phyloP scores from a whole-genome alignment of 306 rosid species.

The Cicer arietinum region DNA sequence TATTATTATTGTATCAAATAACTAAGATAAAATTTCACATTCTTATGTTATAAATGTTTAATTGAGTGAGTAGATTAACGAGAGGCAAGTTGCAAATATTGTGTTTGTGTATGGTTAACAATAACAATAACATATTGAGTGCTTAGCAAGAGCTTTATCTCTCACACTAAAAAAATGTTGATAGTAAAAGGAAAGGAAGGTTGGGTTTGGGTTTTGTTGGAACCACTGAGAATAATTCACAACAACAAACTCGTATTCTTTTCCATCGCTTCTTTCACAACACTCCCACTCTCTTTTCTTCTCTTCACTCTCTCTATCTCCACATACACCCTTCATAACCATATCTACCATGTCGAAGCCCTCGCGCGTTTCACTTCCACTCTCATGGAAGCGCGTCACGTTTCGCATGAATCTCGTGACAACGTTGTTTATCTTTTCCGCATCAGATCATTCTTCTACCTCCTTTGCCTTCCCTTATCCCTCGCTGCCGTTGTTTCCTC shows the following conservation, averaged over 20 bases:
- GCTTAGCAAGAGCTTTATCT: too few relatives aligned
- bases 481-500: conserved; percentile 59
- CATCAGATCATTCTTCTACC: conserved; percentile 50
- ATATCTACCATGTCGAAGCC: conserved; percentile 69
- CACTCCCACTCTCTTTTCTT: conserved; percentile 70
- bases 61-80: too few relatives aligned
- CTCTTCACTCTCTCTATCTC: conserved; percentile 56
- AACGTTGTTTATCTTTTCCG: conserved; percentile 65
- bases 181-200: conserved; percentile 34
- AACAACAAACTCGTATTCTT: conserved; percentile 51
- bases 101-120: too few relatives aligned
- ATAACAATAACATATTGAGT: too few relatives aligned
- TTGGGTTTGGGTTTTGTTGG: conserved; percentile 26
- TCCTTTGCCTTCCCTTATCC: conserved; percentile 58
- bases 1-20: too few relatives aligned
- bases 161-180: conserved; percentile 39
- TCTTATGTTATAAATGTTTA: too few relatives aligned
- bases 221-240: conserved; percentile 47
- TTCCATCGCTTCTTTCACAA: conserved; percentile 50
- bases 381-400: conserved; percentile 74
- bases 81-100: too few relatives aligned
- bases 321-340: conserved; percentile 52
- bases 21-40: too few relatives aligned
- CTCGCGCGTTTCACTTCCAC: conserved; percentile 61
- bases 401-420: conserved; percentile 69